phyloP scores from a whole-genome alignment of 1,284 basidiomycete species.

The Ceraceosorus bombacis region DNA sequence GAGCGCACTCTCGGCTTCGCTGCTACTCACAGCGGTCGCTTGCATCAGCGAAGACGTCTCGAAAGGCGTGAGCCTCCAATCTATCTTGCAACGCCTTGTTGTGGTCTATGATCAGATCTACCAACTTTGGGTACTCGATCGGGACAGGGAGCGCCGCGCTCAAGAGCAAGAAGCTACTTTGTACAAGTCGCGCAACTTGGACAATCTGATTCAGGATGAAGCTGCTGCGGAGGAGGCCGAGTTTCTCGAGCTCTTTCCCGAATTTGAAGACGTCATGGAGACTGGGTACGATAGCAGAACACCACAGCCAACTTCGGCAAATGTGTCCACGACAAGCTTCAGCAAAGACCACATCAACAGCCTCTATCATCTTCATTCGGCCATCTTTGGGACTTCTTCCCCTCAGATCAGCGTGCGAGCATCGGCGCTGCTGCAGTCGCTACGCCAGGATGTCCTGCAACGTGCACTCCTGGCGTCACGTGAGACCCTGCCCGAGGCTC shows the following conservation, averaged over 20 bases:
- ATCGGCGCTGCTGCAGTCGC: neutral
- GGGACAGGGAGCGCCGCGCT: slow-evolving; percentile 61
- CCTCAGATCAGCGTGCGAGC: neutral
- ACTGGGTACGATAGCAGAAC: neutral
- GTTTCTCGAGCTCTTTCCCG: slow-evolving; percentile 73
- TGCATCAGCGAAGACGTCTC: slow-evolving; percentile 54
- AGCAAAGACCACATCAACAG: slow-evolving; percentile 1
- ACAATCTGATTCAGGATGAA: slow-evolving; percentile 61
- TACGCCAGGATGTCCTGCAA: slow-evolving; percentile 7
- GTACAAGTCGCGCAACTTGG: slow-evolving; percentile 65
- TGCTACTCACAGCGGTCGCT: slow-evolving; percentile 48
- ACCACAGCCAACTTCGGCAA: neutral
- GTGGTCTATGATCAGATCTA: slow-evolving; percentile 63
- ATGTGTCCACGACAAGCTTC: neutral
- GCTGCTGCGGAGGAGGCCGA: slow-evolving; percentile 66
- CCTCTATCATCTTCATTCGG: slow-evolving; percentile 27
- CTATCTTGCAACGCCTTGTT: slow-evolving; percentile 51
- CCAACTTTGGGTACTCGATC: slow-evolving; percentile 74
- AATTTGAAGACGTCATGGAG: slow-evolving; percentile 59
- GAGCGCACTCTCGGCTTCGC: slow-evolving; percentile 10
- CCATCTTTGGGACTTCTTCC: slow-evolving; percentile 16
- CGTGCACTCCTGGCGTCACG: slow-evolving; percentile 10
- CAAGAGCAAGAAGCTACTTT: slow-evolving; percentile 65
- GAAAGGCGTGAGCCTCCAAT: slow-evolving; percentile 18
- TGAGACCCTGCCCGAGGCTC: slow-evolving; percentile 17